phyloP scores from a whole-genome alignment of 805 yeast species.

The Hanseniaspora occidentalis region DNA sequence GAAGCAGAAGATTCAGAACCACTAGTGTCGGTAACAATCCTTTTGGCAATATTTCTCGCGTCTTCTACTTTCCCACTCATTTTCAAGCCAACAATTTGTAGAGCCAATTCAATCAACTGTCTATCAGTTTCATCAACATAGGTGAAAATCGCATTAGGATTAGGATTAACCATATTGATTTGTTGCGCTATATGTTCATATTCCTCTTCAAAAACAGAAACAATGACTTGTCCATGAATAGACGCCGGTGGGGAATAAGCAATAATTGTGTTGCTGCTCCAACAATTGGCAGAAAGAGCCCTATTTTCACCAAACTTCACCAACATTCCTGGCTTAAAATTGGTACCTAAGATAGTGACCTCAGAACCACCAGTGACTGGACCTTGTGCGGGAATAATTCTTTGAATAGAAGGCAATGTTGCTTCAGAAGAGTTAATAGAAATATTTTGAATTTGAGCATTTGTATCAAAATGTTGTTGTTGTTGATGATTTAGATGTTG shows the following conservation, averaged over 20 bases:
- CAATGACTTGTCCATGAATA: conserved; percentile 83
- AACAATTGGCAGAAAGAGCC: conserved; percentile 81
- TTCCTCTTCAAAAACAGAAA: conserved; percentile 55
- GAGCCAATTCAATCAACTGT: conserved; percentile 85
- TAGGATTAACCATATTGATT: conserved; percentile 8
- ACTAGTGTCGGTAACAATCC: conserved; percentile 57
- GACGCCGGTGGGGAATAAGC: conserved; percentile 89
- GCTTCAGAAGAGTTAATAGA: conserved; percentile 7
- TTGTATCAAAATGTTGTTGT: conserved; percentile 6
- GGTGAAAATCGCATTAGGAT: conserved; percentile 48
- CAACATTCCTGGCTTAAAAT: conserved; percentile 68
- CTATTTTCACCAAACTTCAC: conserved; percentile 79
- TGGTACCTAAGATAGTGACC: conserved; percentile 77
- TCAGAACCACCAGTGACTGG: conserved; percentile 95
- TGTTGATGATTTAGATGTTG: conserved; percentile 2
- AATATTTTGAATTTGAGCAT: conserved; percentile 1
- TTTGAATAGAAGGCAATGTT: conserved; percentile 48
- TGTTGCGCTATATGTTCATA: not conserved
- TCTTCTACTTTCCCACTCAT: conserved; percentile 95
- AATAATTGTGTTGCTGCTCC: conserved; percentile 91
- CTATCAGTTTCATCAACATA: conserved; percentile 92
- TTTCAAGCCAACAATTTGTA: conserved; percentile 92
- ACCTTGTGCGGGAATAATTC: conserved; percentile 92
- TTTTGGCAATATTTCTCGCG: conserved; percentile 83
- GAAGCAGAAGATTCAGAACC: conserved; percentile 7